Evolutionary conservation across 176 grass and related monocot genomes (phyloP).

Genomic region (Carex scoparia): DNA sequence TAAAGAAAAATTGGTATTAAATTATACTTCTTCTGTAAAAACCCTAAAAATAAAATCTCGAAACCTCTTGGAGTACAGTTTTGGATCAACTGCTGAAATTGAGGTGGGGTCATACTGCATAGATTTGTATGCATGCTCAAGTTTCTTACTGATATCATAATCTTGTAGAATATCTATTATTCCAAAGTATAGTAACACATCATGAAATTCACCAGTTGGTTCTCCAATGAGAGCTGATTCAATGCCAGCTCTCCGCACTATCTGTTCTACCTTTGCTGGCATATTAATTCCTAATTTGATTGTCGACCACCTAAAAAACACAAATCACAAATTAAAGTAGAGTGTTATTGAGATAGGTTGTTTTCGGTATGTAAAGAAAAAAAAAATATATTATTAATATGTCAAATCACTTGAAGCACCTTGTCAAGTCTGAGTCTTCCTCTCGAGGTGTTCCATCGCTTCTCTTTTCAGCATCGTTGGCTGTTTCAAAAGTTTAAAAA

Average conservation of each 20-base stretch:
- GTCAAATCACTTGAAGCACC: conserved; percentile 29
- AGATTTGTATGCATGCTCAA: conserved; percentile 46
- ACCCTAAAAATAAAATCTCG: conserved; percentile 41
- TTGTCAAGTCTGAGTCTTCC: conserved; percentile 39
- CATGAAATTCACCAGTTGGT: conserved; percentile 35
- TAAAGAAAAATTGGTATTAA: background rate
- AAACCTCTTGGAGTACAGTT: conserved; percentile 37
- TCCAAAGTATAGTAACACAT: conserved; percentile 39
- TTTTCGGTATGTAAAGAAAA: background rate
- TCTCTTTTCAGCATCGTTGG: conserved; percentile 14
- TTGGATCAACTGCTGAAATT: conserved; percentile 46
- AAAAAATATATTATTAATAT: background rate
- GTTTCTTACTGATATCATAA: conserved; percentile 85
- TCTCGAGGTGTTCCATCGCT: conserved; percentile 30
- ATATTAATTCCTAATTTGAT: conserved; percentile 32
- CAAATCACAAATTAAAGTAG: background rate
- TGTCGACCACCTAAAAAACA: conserved; percentile 15
- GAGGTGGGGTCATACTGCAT: conserved; percentile 42
- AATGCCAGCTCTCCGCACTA: background rate
- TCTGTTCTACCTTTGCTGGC: conserved; percentile 35
- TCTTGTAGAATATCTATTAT: conserved; percentile 81
- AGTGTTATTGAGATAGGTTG: background rate
- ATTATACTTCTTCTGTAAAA: conserved; percentile 26
- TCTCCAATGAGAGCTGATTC: conserved; percentile 36
- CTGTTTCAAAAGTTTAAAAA: background rate